These are phyloP conservation scores for Pythium sp. DNA, from an alignment of 352 stramenopile genomes.

Conservation along the genomic window DNA sequence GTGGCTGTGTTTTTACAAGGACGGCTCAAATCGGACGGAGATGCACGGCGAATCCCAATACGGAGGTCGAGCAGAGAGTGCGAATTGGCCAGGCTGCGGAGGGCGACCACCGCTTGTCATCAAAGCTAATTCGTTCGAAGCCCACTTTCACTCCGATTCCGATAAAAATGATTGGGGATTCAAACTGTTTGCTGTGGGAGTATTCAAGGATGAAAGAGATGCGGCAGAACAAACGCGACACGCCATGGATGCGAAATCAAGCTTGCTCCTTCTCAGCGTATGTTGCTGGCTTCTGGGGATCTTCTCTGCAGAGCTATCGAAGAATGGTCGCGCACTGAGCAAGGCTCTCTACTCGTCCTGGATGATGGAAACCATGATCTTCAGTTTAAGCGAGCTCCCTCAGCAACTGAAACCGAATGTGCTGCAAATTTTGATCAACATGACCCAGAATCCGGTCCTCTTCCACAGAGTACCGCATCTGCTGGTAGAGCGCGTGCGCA, in stretches of 20 bases:
- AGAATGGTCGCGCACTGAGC: background rate
- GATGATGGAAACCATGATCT: constrained; percentile 33
- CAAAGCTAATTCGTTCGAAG: constrained; percentile 66
- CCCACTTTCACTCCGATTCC: constrained; percentile 80
- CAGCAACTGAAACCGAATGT: constrained; percentile 37
- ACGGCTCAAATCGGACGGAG: constrained; percentile 38
- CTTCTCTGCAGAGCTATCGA: constrained; percentile 2
- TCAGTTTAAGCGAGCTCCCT: constrained; percentile 33
- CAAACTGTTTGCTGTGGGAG: constrained; percentile 74
- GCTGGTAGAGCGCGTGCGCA: constrained; percentile 38
- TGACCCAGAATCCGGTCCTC: constrained; percentile 29
- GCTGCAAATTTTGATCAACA: constrained; percentile 40
- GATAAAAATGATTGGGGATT: constrained; percentile 90
- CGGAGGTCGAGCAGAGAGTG: constrained; percentile 51
- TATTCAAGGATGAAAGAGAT: constrained; percentile 41
- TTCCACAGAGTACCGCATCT: constrained; percentile 39
- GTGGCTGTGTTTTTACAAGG: constrained; percentile 74
- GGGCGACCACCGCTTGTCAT: constrained; percentile 67
- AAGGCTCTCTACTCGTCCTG: constrained; percentile 27
- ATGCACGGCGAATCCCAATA: constrained; percentile 57
- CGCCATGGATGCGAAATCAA: constrained; percentile 5
- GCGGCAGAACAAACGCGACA: background rate
- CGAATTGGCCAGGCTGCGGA: constrained; percentile 81
- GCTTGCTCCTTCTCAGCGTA: constrained; percentile 30
- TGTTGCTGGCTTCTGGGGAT: constrained; percentile 36